phyloP scores from a whole-genome alignment of 345 rosid genomes.

The Iberis pinnata region DNA sequence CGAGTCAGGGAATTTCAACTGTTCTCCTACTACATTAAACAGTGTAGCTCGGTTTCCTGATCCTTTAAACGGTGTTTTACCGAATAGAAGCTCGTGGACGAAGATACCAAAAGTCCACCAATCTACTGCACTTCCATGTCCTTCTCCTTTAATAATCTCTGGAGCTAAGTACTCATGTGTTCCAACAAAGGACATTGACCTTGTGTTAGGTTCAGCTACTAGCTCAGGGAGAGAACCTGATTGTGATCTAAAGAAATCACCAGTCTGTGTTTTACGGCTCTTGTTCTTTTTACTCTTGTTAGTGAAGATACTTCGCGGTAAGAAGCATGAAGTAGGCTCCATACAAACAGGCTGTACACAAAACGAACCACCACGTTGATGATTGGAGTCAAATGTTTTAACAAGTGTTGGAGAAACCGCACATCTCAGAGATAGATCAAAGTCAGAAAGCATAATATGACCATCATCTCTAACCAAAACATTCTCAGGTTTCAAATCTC shows the following conservation, averaged over 20 bases:
- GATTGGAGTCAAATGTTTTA: slow-evolving; percentile 54
- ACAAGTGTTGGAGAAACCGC: slow-evolving; percentile 88
- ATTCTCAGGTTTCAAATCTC: slow-evolving; percentile 97
- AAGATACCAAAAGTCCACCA: slow-evolving; percentile 99
- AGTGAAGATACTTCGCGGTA: slow-evolving; percentile 65
- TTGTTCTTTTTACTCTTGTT: slow-evolving; percentile 84
- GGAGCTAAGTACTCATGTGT: slow-evolving; percentile 98
- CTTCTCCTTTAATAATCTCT: slow-evolving; percentile 93
- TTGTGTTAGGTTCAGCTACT: slow-evolving; percentile 90
- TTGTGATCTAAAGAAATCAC: slow-evolving; percentile 41
- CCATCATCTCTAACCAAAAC: slow-evolving; percentile 98
- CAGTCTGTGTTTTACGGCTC: slow-evolving; percentile 42
- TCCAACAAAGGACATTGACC: slow-evolving; percentile 98
- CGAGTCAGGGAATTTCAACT: slow-evolving; percentile 78
- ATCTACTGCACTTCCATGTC: slow-evolving; percentile 96
- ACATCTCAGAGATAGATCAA: slow-evolving; percentile 89
- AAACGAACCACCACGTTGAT: slow-evolving; percentile 65
- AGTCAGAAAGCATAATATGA: slow-evolving; percentile 98
- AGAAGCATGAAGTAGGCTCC: slow-evolving; percentile 83
- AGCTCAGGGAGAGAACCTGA: slow-evolving; percentile 68
- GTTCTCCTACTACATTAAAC: slow-evolving; percentile 92
- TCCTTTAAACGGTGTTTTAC: slow-evolving; percentile 93
- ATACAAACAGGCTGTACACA: slow-evolving; percentile 90
- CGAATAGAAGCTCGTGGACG: slow-evolving; percentile 75
- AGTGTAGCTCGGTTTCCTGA: slow-evolving; percentile 89